These are phyloP conservation scores for Trichophyton schoenleinii DNA, from an alignment of 2,329 filamentous ascomycete species.

Conservation along the genomic window DNA sequence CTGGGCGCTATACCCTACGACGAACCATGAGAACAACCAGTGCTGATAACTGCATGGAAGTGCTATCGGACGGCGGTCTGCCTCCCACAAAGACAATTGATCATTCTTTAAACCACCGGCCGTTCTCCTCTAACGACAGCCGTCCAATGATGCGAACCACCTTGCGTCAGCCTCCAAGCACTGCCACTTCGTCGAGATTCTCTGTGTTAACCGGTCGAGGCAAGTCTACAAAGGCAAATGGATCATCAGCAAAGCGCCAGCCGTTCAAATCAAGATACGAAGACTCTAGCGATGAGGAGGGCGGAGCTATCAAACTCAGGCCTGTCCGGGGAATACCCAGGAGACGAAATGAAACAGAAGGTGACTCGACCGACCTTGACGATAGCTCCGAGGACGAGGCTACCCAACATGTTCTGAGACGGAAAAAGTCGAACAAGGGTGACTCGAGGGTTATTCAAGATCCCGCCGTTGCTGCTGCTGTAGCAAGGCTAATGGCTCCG, in stretches of 20 bases:
- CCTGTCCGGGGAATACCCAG: conserved; percentile 50
- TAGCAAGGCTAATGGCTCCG: conserved; percentile 1
- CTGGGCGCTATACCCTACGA: conserved; percentile 49
- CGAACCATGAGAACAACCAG: conserved; percentile 54
- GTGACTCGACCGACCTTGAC: conserved; percentile 50
- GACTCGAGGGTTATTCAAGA: conserved; percentile 6
- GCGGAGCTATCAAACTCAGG: conserved; percentile 33
- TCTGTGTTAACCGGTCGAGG: conserved; percentile 30
- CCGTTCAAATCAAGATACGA: conserved; percentile 48
- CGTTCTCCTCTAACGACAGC: conserved; percentile 32
- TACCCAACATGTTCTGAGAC: conserved; percentile 15
- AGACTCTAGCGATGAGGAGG: conserved; percentile 63
- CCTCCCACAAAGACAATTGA: not conserved
- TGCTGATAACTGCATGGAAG: conserved; percentile 21
- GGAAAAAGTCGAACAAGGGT: conserved; percentile 20
- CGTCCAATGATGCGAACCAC: conserved; percentile 35
- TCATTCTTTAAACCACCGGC: conserved; percentile 16
- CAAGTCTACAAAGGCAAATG: conserved; percentile 23
- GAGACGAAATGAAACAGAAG: conserved; percentile 45
- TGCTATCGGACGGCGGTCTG: not conserved
- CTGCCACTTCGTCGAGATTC: conserved; percentile 21
- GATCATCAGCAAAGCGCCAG: conserved; percentile 13
- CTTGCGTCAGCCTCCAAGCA: conserved; percentile 36
- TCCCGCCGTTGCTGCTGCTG: conserved; percentile 5
- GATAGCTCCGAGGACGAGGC: conserved; percentile 46